Evolutionary conservation across 441 rosid species (phyloP), one percentile per base, ranked within the genome.

Genomic region (Jatropha multifida): DNA sequence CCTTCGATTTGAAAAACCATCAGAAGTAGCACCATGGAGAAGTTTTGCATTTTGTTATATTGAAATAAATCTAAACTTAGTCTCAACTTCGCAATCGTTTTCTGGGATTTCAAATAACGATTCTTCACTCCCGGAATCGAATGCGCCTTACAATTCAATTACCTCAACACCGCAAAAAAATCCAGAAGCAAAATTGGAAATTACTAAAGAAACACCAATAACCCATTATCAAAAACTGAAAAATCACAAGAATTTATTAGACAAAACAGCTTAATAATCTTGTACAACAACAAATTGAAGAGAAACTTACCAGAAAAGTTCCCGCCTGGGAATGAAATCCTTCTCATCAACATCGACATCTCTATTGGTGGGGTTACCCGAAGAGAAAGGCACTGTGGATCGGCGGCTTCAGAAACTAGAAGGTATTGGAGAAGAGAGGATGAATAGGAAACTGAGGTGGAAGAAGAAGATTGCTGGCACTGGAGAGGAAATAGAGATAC

Each of bases 251-350:
- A 41, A 41, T 13, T 65, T 74, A 54, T 13, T 15, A 37, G 51
- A 67, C 1, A 4, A 44, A 51, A 1, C 49, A 14, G 15, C 4
- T 38, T 7, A 49, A 27, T 0, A 70, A 20, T 42, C 27, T 12
- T 7, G 40, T 48, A 58, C 7, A 46, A 68, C 60, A 48, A 7
- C 48, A 44, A 44, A 44, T 44, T 32, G 46, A n/a, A 32, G 17
- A 41, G 15, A 42, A 40, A 74, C 51, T 65, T 82, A 94, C 98
- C 97, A 94, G 83, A 94, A 94, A 80, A 94, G 89, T 68, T 92
- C 98, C 83, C 92, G 97, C 32, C 93, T 94, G 78, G 92, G 98
- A 60, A 94, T 92, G 78, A 81, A 88, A 60, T 87, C 89, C 69
- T 78, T 83, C 26, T 88, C 93, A n/a, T 84, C 86, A 41, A 76